These are phyloP conservation scores for Salix viminalis DNA, from an alignment of 345 rosid species.

Conservation along the genomic window DNA sequence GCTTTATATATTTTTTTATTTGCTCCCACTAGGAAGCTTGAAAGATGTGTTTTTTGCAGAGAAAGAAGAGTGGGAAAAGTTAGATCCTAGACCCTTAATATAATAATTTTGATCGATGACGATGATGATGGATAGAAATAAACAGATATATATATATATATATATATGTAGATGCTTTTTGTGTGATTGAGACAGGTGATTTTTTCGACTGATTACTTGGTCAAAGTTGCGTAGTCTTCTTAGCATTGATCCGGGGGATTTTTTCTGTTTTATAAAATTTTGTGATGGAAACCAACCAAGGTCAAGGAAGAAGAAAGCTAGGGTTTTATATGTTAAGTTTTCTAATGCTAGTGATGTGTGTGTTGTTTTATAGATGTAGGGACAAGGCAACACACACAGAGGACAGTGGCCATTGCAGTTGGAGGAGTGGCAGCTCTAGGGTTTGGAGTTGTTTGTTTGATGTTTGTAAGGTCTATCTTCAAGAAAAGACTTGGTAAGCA, in stretches of 20 bases:
- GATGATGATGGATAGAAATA: too few species aligned
- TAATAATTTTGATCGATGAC: too few species aligned
- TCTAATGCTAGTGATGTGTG: background rate
- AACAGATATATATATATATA: too few species aligned
- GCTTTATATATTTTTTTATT: background rate
- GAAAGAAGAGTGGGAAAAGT: too few species aligned
- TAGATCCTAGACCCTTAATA: too few species aligned
- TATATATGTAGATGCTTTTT: too few species aligned
- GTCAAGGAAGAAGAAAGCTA: too few species aligned
- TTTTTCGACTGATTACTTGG: background rate
- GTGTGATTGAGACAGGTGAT: conserved; percentile 6
- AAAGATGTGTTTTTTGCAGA: too few species aligned
- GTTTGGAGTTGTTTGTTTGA: conserved; percentile 53
- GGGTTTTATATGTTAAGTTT: background rate
- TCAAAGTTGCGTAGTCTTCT: background rate
- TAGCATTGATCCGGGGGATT: background rate
- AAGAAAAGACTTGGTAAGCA: conserved; percentile 49
- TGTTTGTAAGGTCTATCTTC: conserved; percentile 48
- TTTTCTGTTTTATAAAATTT: background rate
- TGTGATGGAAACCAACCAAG: background rate
- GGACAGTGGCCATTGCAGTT: conserved; percentile 74
- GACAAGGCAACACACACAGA: conserved; percentile 49
- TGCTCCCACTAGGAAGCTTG: too few species aligned
- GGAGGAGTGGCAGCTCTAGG: conserved; percentile 79
- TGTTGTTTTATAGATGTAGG: background rate